These are phyloP conservation scores for Cochlearia excelsa DNA, from an alignment of 345 rosid genomes.

Conservation along the genomic window DNA sequence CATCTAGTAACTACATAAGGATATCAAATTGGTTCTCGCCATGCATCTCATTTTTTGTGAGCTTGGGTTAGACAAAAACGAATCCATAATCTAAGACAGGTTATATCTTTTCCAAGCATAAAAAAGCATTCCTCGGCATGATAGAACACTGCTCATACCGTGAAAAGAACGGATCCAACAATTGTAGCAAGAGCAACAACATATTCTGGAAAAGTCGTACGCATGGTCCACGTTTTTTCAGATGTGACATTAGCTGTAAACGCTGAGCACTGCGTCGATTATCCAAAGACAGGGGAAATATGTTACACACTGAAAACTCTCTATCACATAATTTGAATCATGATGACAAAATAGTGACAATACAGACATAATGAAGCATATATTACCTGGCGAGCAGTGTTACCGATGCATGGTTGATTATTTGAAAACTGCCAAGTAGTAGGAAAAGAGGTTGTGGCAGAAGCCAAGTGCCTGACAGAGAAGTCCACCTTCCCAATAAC, in stretches of 20 bases:
- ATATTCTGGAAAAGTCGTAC: conserved; percentile 92
- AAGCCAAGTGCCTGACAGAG: conserved; percentile 89
- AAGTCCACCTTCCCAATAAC: conserved; percentile 95
- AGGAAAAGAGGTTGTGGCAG: conserved; percentile 69
- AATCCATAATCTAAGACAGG: conserved; percentile 2
- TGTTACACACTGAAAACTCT: conserved; percentile 18
- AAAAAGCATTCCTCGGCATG: no score
- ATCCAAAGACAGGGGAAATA: conserved; percentile 20
- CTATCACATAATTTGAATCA: neutral
- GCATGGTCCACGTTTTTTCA: conserved; percentile 99
- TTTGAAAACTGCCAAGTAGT: conserved; percentile 58
- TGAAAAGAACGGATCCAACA: conserved; percentile 95
- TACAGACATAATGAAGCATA: neutral
- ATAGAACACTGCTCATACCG: conserved; percentile 48
- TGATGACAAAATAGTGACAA: conserved; percentile 1
- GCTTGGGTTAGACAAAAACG: neutral
- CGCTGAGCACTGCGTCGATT: conserved; percentile 75
- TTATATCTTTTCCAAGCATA: conserved; percentile 6
- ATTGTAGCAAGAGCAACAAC: conserved; percentile 98
- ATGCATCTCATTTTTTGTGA: neutral
- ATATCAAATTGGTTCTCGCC: conserved; percentile 2
- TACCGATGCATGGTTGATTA: conserved; percentile 65
- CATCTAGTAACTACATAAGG: neutral
- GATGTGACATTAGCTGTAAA: conserved; percentile 64
- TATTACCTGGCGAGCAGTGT: conserved; percentile 58